These are phyloP conservation scores for Penicillium macrosclerotiorum DNA, from an alignment of 495 filamentous ascomycete species.

Conservation along the genomic window DNA sequence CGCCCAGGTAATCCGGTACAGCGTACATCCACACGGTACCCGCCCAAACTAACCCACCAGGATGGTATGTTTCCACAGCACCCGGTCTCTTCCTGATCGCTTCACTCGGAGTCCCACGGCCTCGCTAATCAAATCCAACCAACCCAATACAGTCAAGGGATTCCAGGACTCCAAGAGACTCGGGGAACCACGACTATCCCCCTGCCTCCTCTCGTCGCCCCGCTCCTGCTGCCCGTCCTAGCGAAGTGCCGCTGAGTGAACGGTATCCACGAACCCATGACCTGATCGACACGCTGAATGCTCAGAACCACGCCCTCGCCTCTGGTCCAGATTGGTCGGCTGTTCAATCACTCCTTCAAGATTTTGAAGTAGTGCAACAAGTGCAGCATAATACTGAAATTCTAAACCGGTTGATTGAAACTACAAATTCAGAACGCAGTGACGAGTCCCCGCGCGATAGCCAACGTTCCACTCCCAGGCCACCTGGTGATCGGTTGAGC, in stretches of 20 bases:
- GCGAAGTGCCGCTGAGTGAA: conserved; percentile 10
- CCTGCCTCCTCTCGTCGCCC: conserved; percentile 44
- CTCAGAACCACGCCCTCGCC: neutral
- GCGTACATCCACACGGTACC: conserved; percentile 4
- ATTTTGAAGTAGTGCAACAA: too few relatives aligned
- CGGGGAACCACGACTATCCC: conserved; percentile 55
- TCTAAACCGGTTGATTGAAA: neutral
- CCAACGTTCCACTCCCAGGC: conserved; percentile 11
- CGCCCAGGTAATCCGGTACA: conserved; percentile 7
- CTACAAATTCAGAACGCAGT: neutral
- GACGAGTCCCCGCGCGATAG: conserved; percentile 6
- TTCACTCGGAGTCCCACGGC: neutral
- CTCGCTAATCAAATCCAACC: neutral
- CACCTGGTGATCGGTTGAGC: conserved; percentile 25
- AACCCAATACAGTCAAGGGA: neutral
- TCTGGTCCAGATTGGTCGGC: neutral
- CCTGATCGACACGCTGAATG: conserved; percentile 2
- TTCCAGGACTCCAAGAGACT: neutral
- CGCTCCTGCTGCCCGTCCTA: conserved; percentile 15
- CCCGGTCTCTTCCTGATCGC: neutral
- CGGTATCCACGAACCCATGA: conserved; percentile 5
- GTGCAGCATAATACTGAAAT: too few relatives aligned
- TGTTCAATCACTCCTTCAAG: too few relatives aligned
- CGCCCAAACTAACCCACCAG: conserved; percentile 13
- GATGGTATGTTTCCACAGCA: conserved; percentile 23